phyloP scores from a whole-genome alignment of 139 green algal species.

The Volvox reticuliferus region DNA sequence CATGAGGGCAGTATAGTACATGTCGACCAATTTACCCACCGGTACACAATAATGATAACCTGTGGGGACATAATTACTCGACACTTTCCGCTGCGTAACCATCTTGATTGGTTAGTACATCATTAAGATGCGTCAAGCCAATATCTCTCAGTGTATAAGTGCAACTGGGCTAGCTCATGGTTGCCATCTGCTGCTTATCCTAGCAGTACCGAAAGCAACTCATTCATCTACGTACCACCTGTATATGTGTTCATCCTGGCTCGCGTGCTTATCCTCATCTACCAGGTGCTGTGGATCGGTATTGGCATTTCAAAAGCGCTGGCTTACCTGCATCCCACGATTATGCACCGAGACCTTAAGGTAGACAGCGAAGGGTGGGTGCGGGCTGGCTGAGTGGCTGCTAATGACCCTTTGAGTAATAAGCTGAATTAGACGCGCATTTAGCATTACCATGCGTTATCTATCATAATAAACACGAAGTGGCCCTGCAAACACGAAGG shows the following conservation, averaged over 20 bases:
- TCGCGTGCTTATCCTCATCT: background rate
- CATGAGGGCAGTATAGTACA: no score
- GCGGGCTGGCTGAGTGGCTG: background rate
- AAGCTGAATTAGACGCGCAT: no score
- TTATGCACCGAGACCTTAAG: conserved; percentile 7
- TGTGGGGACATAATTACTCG: no score
- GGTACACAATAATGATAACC: no score
- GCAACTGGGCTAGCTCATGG: background rate
- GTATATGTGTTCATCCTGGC: background rate
- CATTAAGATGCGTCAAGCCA: background rate
- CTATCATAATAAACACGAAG: no score
- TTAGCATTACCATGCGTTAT: no score
- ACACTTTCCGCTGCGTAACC: no score
- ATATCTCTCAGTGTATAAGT: no score
- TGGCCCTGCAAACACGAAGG: background rate
- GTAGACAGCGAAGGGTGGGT: background rate
- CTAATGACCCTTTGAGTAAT: background rate
- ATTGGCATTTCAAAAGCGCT: background rate
- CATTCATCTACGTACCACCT: background rate
- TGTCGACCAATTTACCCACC: no score
- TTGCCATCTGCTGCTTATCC: no score
- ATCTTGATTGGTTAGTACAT: background rate
- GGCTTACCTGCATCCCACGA: conserved; percentile 6
- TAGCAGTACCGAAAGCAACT: background rate
- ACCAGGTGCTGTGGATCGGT: background rate